Evolutionary conservation across 495 filamentous ascomycete species (phyloP), one percentile per base, ranked within the genome.

Genomic region (Lepidopterella palustris): DNA sequence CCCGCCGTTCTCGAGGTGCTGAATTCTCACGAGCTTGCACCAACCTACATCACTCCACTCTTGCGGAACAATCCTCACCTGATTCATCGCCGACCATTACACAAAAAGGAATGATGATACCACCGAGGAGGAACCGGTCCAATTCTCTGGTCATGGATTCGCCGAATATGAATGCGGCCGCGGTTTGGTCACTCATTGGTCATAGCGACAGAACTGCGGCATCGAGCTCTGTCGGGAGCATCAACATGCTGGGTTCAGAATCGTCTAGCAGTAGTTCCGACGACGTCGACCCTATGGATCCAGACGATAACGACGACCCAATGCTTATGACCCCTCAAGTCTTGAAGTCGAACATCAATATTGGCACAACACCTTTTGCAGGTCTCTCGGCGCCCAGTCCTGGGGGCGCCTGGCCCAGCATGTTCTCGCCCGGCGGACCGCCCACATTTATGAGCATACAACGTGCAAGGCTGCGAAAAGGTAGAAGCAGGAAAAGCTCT

Each of bases 11-110:
- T 5, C 83, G 92, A 24, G 91, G 91, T 27, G 74, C 95, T 51
- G 92, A 97, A 69, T 96, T 93, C 72, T 89, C 91, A n/a, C 81
- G 92, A 63, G 90, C 90, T 45, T 92, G 91, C 58, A 97, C 93
- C 4, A 95, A 90, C 63, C 80, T 98, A 10, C 93, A 98, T 75
- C 95, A 97, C 72, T 97, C 93, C 23, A 97, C 87, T 2, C 79
- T 97, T 6, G 91, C 91, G 45, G 86, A 88, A 55, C 86, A 91
- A 64, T 86, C 88, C 0, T 93, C 89, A n/a, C 93, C 95, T 11
- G 92, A 96, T 69, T 95, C 91, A 3, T 96, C 91, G 0, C 95
- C 95, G 0, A 91, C 83, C n/a, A 85, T 95, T 42, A 79, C 80
- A 42, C 87, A 87, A 27, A 81, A 88, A 24, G 87, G 85, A 6